These are phyloP conservation scores for Didymella lethalis DNA, from an alignment of 2,329 filamentous ascomycete genomes.

Conservation along the genomic window DNA sequence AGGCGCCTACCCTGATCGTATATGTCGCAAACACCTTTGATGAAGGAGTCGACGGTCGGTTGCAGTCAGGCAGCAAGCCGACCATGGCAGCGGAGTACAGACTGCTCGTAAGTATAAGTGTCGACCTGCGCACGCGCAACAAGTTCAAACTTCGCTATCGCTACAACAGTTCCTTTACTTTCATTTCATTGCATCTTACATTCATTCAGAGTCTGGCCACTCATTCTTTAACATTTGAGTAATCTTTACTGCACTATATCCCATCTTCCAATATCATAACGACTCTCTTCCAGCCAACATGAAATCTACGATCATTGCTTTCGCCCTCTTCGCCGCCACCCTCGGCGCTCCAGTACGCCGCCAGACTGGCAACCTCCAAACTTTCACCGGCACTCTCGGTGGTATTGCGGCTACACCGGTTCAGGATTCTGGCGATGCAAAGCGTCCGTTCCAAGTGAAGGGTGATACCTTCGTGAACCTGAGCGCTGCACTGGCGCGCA, in stretches of 20 bases:
- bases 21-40: background rate
- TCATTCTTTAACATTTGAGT: background rate
- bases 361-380: conserved; percentile 36
- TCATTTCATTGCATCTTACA: background rate
- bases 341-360: conserved; percentile 10
- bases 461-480: conserved; percentile 61
- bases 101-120: background rate
- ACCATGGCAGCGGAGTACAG: background rate
- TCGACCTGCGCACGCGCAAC: no score
- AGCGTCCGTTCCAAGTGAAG: conserved; percentile 50
- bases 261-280: background rate
- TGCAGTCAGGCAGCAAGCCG: background rate
- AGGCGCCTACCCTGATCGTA: background rate
- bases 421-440: conserved; percentile 58
- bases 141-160: background rate
- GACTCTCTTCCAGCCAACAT: background rate
- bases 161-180: background rate
- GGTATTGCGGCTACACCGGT: conserved; percentile 63
- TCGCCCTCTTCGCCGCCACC: conserved; percentile 6
- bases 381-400: conserved; percentile 59
- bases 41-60: conserved; percentile 3
- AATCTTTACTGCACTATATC: background rate
- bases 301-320: conserved; percentile 8
- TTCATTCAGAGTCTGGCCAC: conserved; percentile 20
- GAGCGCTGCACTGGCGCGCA: conserved; percentile 64